Evolutionary conservation across 2,329 filamentous ascomycete species (phyloP).

Genomic region (Fusarium tupiense): DNA sequence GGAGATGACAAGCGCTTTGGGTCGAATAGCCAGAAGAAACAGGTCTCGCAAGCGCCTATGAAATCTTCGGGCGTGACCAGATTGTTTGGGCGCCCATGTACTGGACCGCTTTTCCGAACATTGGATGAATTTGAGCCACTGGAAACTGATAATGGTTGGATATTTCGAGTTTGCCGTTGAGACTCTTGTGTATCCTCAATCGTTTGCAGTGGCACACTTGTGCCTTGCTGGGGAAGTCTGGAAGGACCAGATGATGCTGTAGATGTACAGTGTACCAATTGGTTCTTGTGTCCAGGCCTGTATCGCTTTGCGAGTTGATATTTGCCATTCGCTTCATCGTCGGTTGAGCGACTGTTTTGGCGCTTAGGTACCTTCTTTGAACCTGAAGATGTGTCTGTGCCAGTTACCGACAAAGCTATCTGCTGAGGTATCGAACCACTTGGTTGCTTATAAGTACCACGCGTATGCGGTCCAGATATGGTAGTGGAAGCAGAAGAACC

Average conservation of each 20-base stretch:
- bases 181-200: neutral
- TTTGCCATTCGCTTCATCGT: slow-evolving; percentile 17
- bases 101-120: neutral
- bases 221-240: neutral
- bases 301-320: slow-evolving; percentile 8
- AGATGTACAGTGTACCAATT: neutral
- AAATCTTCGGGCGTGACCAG: slow-evolving; percentile 11
- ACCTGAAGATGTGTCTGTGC: slow-evolving; percentile 3
- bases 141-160: neutral
- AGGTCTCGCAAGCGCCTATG: slow-evolving; percentile 10
- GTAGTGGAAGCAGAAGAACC: neutral
- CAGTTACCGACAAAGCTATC: slow-evolving; percentile 1
- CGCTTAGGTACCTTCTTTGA: slow-evolving; percentile 26
- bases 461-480: neutral
- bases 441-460: neutral
- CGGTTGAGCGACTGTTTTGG: slow-evolving; percentile 26
- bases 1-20: slow-evolving; percentile 7
- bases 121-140: neutral
- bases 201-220: neutral
- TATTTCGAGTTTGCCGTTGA: neutral
- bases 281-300: neutral
- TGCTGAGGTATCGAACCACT: neutral
- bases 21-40: slow-evolving; percentile 23
- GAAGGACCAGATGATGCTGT: neutral
- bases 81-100: neutral